Evolutionary conservation across 2,329 filamentous ascomycete species (phyloP).

Genomic region (Lachnellula subtilissima): DNA sequence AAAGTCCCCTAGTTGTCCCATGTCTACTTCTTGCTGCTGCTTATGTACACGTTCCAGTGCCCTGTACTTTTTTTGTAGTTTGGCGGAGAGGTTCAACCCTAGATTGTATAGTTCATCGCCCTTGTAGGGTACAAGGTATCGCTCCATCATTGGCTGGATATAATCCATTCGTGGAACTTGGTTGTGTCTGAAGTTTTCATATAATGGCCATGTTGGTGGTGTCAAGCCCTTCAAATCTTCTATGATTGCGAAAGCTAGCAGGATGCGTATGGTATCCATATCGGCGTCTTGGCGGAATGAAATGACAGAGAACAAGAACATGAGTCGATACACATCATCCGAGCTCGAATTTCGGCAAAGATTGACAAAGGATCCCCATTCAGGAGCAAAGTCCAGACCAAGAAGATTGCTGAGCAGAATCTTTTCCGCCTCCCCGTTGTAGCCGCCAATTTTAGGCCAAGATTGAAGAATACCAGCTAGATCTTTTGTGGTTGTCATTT

Average conservation of each 20-base stretch:
- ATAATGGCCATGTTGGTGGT: conserved; percentile 35
- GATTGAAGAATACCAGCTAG: conserved; percentile 29
- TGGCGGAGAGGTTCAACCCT: conserved; percentile 5
- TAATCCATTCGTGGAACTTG: conserved; percentile 32
- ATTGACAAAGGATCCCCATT: conserved; percentile 42
- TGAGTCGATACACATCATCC: conserved; percentile 34
- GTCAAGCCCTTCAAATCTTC: conserved; percentile 35
- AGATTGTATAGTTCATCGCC: conserved; percentile 19
- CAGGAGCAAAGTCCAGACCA: conserved; percentile 31
- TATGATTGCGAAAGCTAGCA: conserved; percentile 42
- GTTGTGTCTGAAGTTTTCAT: conserved; percentile 33
- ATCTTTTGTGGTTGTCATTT: conserved; percentile 22
- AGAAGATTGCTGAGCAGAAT: conserved; percentile 38
- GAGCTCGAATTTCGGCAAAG: conserved; percentile 29
- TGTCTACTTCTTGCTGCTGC: conserved; percentile 31
- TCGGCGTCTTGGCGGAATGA: conserved; percentile 37
- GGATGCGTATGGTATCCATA: conserved; percentile 37
- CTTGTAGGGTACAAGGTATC: conserved; percentile 28
- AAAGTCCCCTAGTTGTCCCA: conserved; percentile 35
- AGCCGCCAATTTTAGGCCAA: conserved; percentile 37
- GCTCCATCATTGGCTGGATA: conserved; percentile 32
- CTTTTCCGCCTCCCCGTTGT: conserved; percentile 26
- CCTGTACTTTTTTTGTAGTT: conserved; percentile 13
- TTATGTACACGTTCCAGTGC: conserved; percentile 30
- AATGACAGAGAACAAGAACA: conserved; percentile 44